phyloP scores from a whole-genome alignment of 202 grass and related monocot genomes.

The Schoenoplectus triqueter region DNA sequence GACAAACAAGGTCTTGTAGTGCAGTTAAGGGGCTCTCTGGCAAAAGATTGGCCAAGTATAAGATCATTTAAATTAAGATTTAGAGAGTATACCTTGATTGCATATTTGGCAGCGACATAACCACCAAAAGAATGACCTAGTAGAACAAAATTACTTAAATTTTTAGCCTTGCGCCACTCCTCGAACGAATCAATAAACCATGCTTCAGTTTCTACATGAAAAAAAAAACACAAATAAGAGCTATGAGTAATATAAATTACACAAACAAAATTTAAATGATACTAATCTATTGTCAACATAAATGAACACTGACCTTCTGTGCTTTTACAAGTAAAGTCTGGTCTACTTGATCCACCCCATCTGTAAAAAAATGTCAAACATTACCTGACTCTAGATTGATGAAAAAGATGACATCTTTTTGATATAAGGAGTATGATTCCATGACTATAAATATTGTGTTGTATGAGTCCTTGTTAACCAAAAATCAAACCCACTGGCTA shows the following conservation, averaged over 20 bases:
- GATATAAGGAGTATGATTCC: not conserved
- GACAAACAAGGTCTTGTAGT: not conserved
- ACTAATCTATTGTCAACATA: not conserved
- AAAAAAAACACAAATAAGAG: not conserved
- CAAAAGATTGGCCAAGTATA: not conserved
- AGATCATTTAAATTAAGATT: not conserved
- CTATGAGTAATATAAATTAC: not conserved
- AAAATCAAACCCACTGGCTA: not conserved
- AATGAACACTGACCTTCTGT: conserved; percentile 65
- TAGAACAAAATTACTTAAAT: conserved; percentile 91
- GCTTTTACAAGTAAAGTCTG: conserved; percentile 97
- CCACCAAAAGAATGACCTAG: conserved; percentile 98
- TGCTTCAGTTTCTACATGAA: conserved; percentile 76
- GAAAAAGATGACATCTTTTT: not conserved
- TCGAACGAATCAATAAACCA: conserved; percentile 99
- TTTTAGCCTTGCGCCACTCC: conserved; percentile 98
- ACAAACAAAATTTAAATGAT: not conserved
- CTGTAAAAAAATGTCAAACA: conserved; percentile 43
- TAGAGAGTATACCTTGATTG: conserved; percentile 64
- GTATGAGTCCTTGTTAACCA: not conserved
- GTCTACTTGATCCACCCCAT: conserved; percentile 98
- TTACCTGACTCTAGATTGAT: not conserved
- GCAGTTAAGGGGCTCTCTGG: not conserved
- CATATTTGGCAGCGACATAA: conserved; percentile 96
- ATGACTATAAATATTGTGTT: not conserved